Evolutionary conservation across 257 asterid species (phyloP).

Genomic region (Rauvolfia tetraphylla): DNA sequence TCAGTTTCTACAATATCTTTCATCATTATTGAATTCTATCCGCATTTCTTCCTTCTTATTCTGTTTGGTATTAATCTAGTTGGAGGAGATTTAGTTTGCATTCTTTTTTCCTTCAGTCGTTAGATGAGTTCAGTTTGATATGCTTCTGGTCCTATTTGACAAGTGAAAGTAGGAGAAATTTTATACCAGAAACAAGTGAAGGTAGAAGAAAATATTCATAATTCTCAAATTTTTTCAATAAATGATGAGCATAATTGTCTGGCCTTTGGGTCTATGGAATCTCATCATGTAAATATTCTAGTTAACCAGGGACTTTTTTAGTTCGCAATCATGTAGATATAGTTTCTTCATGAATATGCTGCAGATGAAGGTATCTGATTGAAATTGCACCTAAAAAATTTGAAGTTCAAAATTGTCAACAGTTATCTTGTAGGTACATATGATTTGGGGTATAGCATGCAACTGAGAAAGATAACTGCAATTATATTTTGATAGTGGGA

Average conservation of each 20-base stretch:
- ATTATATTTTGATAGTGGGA: neutral
- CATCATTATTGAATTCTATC: neutral
- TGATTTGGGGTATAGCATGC: neutral
- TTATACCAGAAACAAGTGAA: neutral
- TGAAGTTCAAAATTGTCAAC: neutral
- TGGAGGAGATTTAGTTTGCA: neutral
- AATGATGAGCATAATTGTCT: neutral
- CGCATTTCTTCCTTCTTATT: neutral
- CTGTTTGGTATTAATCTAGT: neutral
- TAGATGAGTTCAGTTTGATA: neutral
- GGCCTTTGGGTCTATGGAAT: neutral
- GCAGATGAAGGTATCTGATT: neutral
- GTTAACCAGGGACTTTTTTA: neutral
- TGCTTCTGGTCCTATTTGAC: neutral
- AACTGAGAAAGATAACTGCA: neutral
- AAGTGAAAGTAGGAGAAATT: neutral
- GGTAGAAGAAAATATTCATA: neutral
- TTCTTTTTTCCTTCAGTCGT: neutral
- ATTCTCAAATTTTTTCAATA: neutral
- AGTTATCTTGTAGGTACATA: neutral
- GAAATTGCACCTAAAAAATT: neutral
- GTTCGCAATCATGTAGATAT: neutral
- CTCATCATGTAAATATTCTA: neutral
- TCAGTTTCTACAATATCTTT: conserved; percentile 26
- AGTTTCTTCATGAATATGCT: neutral